A percentile compares a stretch with the other conserved stretches of the same genome.
These are phyloP conservation scores for Lepidopterella palustris DNA, from an alignment of 495 filamentous ascomycete genomes.

Conservation along the genomic window DNA sequence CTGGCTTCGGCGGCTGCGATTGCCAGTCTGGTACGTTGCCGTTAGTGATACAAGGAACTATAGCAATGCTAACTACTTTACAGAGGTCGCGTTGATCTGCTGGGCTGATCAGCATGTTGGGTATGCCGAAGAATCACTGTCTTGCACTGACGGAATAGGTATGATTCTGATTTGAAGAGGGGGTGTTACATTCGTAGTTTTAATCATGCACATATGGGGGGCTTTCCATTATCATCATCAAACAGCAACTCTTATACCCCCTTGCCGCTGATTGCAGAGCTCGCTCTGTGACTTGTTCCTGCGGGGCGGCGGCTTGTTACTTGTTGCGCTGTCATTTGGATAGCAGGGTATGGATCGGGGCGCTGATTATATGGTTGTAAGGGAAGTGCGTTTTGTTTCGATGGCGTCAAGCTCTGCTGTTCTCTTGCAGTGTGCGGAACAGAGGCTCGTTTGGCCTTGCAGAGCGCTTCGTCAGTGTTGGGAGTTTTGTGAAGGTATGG, in stretches of 20 bases:
- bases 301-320: background rate
- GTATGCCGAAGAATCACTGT: no score
- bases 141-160: no score
- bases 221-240: constrained; percentile 1
- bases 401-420: no score
- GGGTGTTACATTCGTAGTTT: background rate
- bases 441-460: no score
- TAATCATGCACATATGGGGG: constrained; percentile 1
- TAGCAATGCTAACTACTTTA: constrained; percentile 1
- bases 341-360: no score
- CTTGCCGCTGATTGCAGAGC: background rate
- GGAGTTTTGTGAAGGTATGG: no score
- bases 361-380: no score
- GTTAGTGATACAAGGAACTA: background rate
- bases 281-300: background rate
- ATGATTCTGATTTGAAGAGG: background rate
- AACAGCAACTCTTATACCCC: constrained; percentile 4
- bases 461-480: no score
- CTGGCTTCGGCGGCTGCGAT: constrained; percentile 30
- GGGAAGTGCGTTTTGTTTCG: no score
- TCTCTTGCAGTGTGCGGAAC: no score
- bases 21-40: constrained; percentile 27
- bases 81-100: constrained; percentile 17
- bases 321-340: no score
- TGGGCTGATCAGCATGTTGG: background rate